Base-by-base conservation (phyloP, 164 flowering plant species). In the Magnolia kwangsiensis region DNA sequence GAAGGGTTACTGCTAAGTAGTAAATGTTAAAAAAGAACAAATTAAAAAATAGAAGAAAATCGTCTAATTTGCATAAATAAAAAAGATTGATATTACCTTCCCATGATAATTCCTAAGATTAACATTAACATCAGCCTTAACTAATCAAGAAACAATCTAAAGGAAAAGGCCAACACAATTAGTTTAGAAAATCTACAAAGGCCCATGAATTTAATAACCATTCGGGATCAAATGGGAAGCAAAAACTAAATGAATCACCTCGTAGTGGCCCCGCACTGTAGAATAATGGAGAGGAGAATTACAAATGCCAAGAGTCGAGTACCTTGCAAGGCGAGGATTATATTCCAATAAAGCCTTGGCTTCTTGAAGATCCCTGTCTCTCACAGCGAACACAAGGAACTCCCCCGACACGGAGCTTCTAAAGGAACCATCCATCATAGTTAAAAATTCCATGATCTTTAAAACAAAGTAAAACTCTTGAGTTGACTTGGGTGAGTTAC, bases 251-350 rank as follows among this genome's bases (percentile, higher is more conserved):
- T 20, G 55, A 76, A 67, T 63, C 85, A 95, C 99, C 98, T 95
- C 99, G 80, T 93, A 92, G 82, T 95, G 86, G 66, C 99, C 99
- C 71, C 92, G 97, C 78, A 97, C 97, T 71, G 98, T 95, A 74
- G 98, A 93, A 72, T 93, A 92, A 86, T 95, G 99, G 69, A 95
- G 89, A 4, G 99, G 99, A 1, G 99, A 95, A 84, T 95, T 95
- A 0, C 97, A 90, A 81, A 91, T 96, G 7, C 97, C 98, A 23
- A 95, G 93, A 72, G 99, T 93, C 2, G 97, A 92, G 75, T 95
- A 95, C 77, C 93, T 85, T 0, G 85, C 97, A 11, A 95, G 90
- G 11, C 98, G 90, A 9, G 99, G 99, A 85, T 95, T 95, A 67
- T 87, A 93, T 49, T 92, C 96, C 85, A 93, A 75, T 63, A 95